Conservation (phyloP, 495 filamentous ascomycete genomes). For the Neurospora cerealis region DNA sequence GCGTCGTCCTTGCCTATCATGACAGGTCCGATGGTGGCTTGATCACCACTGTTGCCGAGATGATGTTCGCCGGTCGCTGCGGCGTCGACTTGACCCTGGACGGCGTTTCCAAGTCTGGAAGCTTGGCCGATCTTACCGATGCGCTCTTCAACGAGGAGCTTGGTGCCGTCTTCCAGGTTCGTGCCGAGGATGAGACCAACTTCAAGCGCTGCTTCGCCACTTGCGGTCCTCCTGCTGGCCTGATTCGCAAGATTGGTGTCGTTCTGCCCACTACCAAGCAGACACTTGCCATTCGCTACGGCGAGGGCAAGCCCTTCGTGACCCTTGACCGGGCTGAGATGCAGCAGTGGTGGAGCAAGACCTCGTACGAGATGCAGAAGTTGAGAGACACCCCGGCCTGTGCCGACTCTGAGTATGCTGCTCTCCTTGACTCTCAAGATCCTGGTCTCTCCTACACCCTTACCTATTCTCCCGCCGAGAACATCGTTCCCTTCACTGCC, state of each 20-base stretch:
- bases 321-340: constrained; percentile 58
- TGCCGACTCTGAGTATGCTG: constrained; percentile 75
- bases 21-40: constrained; percentile 90
- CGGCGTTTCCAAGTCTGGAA: constrained; percentile 45
- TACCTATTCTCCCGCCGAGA: constrained; percentile 71
- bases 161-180: constrained; percentile 94
- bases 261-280: constrained; percentile 64
- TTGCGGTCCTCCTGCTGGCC: constrained; percentile 70
- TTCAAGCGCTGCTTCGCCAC: constrained; percentile 90
- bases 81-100: constrained; percentile 82
- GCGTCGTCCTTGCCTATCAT: constrained; percentile 88
- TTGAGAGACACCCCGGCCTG: constrained; percentile 81
- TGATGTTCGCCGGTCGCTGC: constrained; percentile 96
- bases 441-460: constrained; percentile 81
- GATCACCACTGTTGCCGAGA: constrained; percentile 84
- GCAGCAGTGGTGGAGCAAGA: constrained; percentile 81
- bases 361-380: constrained; percentile 85
- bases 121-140: constrained; percentile 55
- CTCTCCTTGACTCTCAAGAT: constrained; percentile 64
- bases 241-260: constrained; percentile 74
- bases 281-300: constrained; percentile 63
- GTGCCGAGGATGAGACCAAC: constrained; percentile 67
- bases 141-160: constrained; percentile 93
- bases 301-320: constrained; percentile 48
- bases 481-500: constrained; percentile 58